Evolutionary conservation across 2,329 filamentous ascomycete genomes (phyloP).

Genomic region (Microascus cirrosus): DNA sequence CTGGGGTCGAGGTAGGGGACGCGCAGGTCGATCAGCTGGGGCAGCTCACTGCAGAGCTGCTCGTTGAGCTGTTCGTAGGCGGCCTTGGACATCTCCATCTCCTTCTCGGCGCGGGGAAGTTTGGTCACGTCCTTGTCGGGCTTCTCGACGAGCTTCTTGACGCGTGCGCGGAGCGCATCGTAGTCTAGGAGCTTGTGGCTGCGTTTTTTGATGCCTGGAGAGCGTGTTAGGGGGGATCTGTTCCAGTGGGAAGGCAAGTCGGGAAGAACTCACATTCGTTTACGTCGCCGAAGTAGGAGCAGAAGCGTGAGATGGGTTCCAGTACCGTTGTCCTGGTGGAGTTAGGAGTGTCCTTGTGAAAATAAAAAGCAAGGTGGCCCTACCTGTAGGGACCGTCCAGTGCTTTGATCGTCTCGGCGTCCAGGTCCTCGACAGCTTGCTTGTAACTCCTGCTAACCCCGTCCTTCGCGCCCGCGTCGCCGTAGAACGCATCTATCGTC

Average conservation of each 20-base stretch:
- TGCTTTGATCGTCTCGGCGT: slow-evolving; percentile 97
- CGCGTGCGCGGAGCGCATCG: slow-evolving; percentile 87
- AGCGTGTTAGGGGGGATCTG: slow-evolving; percentile 4
- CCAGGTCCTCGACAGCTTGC: slow-evolving; percentile 93
- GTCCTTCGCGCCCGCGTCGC: slow-evolving; percentile 86
- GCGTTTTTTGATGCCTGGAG: slow-evolving; percentile 86
- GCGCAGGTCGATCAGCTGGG: slow-evolving; percentile 90
- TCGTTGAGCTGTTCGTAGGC: slow-evolving; percentile 97
- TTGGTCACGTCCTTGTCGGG: slow-evolving; percentile 98
- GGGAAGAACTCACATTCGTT: slow-evolving; percentile 64
- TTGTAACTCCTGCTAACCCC: slow-evolving; percentile 96
- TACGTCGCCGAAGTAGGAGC: slow-evolving; percentile 96
- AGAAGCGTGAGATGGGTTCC: slow-evolving; percentile 91
- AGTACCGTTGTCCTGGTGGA: slow-evolving; percentile 67
- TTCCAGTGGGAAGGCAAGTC: neutral
- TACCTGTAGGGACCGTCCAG: slow-evolving; percentile 89
- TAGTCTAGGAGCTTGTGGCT: slow-evolving; percentile 98
- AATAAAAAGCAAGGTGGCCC: neutral
- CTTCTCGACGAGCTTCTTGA: slow-evolving; percentile 95
- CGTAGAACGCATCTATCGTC: slow-evolving; percentile 98
- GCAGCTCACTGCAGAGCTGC: slow-evolving; percentile 83
- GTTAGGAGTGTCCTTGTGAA: slow-evolving; percentile 8
- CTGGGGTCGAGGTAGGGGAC: slow-evolving; percentile 95
- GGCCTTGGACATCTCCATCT: slow-evolving; percentile 84
- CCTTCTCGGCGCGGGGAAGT: slow-evolving; percentile 89